These are phyloP conservation scores for Alternaria burnsii DNA, from an alignment of 2,329 filamentous ascomycete species.

Conservation along the genomic window DNA sequence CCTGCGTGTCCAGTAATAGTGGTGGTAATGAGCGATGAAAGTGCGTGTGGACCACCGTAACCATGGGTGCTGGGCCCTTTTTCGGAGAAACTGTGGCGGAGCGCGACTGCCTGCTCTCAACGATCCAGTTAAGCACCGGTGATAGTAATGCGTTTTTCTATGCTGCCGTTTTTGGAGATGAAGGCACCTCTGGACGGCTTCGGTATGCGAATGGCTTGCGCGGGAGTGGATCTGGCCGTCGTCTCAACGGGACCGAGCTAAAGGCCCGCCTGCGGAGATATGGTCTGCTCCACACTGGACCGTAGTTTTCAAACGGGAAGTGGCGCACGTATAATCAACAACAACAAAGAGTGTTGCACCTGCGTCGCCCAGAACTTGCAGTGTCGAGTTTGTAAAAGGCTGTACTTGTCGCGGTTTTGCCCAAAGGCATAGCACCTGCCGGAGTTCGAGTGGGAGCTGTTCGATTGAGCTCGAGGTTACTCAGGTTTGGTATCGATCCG, in stretches of 20 bases:
- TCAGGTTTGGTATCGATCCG: slow-evolving; percentile 27
- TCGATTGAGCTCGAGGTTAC: background rate
- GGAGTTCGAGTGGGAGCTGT: background rate
- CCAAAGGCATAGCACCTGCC: slow-evolving; percentile 12
- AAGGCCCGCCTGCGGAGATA: slow-evolving; percentile 12
- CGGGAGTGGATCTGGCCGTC: slow-evolving; percentile 9
- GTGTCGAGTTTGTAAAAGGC: slow-evolving; percentile 2
- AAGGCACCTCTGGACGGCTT: background rate
- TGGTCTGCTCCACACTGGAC: slow-evolving; percentile 18
- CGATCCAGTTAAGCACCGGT: background rate
- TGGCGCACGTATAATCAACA: slow-evolving; percentile 16
- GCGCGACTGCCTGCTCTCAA: background rate
- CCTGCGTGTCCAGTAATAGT: background rate
- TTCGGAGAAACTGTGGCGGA: background rate
- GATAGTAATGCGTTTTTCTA: background rate
- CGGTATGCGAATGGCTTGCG: slow-evolving; percentile 8
- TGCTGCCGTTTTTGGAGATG: background rate
- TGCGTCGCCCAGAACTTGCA: slow-evolving; percentile 1
- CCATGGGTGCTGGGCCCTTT: background rate
- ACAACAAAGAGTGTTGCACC: background rate
- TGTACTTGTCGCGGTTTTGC: slow-evolving; percentile 10
- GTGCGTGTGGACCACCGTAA: slow-evolving; percentile 1
- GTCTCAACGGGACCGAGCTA: slow-evolving; percentile 16
- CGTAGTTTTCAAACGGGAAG: slow-evolving; percentile 18
- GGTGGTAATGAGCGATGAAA: slow-evolving; percentile 2